Evolutionary conservation across 1,139 yeast genomes (phyloP).

Genomic region (Blastobotrys proliferans): DNA sequence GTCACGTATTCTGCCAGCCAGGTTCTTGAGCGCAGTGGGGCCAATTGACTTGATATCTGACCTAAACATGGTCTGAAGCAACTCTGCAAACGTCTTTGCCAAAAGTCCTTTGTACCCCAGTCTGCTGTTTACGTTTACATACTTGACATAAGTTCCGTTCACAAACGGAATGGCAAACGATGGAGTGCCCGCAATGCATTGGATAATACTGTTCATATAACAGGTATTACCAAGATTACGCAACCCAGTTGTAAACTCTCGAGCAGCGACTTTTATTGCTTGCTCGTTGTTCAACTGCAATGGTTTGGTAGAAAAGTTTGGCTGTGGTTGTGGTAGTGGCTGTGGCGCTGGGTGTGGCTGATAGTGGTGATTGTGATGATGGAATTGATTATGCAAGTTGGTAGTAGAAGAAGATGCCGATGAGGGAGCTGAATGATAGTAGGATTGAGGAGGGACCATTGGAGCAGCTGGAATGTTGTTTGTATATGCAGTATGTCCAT

Average conservation of each 20-base stretch:
- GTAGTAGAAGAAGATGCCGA: not conserved
- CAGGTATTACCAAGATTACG: constrained; percentile 88
- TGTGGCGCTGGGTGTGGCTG: not conserved
- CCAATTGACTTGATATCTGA: constrained; percentile 48
- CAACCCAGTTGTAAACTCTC: constrained; percentile 51
- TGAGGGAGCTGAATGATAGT: too few relatives aligned
- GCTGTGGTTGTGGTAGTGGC: not conserved
- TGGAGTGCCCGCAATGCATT: constrained; percentile 62
- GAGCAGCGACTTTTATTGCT: constrained; percentile 4
- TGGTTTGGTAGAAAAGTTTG: not conserved
- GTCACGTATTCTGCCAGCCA: constrained; percentile 66
- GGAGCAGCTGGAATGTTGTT: too few relatives aligned
- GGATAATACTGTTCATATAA: constrained; percentile 87
- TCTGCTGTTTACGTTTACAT: constrained; percentile 69
- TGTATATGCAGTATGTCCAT: too few relatives aligned
- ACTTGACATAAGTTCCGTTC: constrained; percentile 58
- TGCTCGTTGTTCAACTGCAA: not conserved
- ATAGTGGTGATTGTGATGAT: not conserved
- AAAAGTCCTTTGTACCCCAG: constrained; percentile 82
- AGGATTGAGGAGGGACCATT: too few relatives aligned
- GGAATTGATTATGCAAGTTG: not conserved
- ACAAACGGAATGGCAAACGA: constrained; percentile 47
- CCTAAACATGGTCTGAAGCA: constrained; percentile 57
- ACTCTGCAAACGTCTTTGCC: constrained; percentile 66
- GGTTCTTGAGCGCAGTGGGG: constrained; percentile 57